Conservation (phyloP, 768 basidiomycete genomes). For the Leccinum disarticulatum region DNA sequence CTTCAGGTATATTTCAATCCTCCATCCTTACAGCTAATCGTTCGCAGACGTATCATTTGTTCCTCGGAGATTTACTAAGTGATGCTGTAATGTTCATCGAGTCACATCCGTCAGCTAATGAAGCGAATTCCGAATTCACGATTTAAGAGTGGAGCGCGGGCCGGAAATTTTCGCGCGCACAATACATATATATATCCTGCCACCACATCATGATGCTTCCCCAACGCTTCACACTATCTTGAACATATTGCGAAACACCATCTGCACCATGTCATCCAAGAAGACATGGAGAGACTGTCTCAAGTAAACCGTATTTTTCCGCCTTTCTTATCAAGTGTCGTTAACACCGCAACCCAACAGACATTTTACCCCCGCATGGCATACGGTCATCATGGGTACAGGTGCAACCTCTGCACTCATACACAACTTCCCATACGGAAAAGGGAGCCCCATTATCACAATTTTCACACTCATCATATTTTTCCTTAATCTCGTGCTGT, state of each 20-base stretch:
- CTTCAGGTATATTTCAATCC: neutral
- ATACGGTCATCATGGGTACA: slow-evolving; percentile 49
- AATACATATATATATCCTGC: neutral
- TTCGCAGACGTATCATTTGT: neutral
- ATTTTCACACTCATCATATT: slow-evolving; percentile 39
- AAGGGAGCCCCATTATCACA: slow-evolving; percentile 32
- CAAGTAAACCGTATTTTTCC: slow-evolving; percentile 20
- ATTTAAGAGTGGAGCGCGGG: neutral
- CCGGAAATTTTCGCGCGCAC: neutral
- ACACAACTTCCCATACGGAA: slow-evolving; percentile 44
- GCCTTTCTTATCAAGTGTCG: neutral
- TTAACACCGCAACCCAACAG: slow-evolving; percentile 21
- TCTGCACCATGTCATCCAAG: slow-evolving; percentile 17
- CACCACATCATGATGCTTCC: neutral
- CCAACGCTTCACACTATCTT: neutral
- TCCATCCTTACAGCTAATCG: neutral
- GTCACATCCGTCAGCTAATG: neutral
- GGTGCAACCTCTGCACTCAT: slow-evolving; percentile 41
- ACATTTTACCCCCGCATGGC: slow-evolving; percentile 49
- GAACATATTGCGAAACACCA: neutral
- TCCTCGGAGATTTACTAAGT: neutral
- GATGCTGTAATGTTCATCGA: neutral
- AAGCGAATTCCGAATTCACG: slow-evolving; percentile 8
- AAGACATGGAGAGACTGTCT: slow-evolving; percentile 40
- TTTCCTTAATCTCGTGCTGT: slow-evolving; percentile 41